Evolutionary conservation across 495 filamentous ascomycete species (phyloP).

Genomic region (Trichoderma asperelloides): DNA sequence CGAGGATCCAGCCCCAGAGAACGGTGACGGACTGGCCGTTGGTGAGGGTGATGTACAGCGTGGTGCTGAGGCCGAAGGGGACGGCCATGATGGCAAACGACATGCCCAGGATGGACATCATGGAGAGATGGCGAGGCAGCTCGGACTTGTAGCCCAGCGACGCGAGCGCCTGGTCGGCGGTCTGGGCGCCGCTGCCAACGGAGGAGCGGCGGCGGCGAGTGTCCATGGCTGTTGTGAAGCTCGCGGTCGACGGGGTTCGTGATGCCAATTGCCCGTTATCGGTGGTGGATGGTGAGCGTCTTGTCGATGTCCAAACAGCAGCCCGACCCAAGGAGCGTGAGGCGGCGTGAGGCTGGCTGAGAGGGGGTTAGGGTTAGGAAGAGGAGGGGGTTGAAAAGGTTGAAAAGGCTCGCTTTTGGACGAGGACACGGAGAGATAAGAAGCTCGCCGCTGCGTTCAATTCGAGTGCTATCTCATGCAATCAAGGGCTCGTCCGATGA

Average conservation of each 20-base stretch:
- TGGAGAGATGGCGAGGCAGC: conserved; percentile 52
- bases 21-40: conserved; percentile 45
- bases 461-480: background rate
- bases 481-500: background rate
- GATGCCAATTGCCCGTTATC: background rate
- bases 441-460: background rate
- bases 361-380: too few relatives aligned
- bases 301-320: too few relatives aligned
- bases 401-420: background rate
- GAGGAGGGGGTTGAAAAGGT: too few relatives aligned
- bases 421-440: background rate
- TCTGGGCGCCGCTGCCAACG: conserved; percentile 13
- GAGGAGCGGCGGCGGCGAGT: conserved; percentile 9
- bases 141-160: conserved; percentile 58
- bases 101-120: conserved; percentile 56
- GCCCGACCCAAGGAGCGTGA: too few relatives aligned
- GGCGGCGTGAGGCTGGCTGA: too few relatives aligned
- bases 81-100: conserved; percentile 24
- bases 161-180: conserved; percentile 46
- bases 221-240: background rate
- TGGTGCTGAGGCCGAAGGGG: conserved; percentile 39
- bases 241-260: background rate
- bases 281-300: background rate
- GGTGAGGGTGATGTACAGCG: conserved; percentile 54
- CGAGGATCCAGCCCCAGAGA: conserved; percentile 45